Evolutionary conservation across 2,329 filamentous ascomycete genomes (phyloP).

Genomic region (Epichloe scottii): DNA sequence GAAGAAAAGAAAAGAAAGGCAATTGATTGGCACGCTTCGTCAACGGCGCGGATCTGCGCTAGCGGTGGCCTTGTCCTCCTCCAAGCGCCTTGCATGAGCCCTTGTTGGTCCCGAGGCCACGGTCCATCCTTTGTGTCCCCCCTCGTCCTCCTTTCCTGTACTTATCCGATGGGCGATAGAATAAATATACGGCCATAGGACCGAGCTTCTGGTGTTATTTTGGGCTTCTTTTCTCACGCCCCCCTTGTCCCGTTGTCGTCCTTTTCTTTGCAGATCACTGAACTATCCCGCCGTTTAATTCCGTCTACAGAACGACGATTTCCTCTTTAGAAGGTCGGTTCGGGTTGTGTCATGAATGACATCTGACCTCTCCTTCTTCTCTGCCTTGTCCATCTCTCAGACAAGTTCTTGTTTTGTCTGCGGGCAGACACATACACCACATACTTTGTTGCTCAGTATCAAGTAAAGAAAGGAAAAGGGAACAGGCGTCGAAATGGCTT

Average conservation of each 20-base stretch:
- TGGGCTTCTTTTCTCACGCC: not conserved
- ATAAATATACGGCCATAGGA: not conserved
- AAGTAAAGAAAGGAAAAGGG: not conserved
- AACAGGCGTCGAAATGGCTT: constrained; percentile 1
- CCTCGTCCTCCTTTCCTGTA: not conserved
- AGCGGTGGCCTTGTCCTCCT: not conserved
- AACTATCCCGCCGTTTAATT: not conserved
- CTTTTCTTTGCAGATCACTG: not conserved
- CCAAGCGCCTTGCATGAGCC: not conserved
- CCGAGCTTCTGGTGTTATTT: not conserved
- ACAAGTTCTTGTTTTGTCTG: not conserved
- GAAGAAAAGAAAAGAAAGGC: not conserved
- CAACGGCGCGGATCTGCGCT: not conserved
- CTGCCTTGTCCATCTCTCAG: not conserved
- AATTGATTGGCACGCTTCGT: too few relatives aligned
- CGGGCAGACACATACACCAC: not conserved
- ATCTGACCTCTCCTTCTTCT: not conserved
- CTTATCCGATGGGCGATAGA: not conserved
- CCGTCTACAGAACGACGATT: not conserved
- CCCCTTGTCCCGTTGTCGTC: not conserved
- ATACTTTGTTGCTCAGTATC: not conserved
- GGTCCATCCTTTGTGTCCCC: not conserved
- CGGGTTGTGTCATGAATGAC: not conserved
- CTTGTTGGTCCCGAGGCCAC: not conserved
- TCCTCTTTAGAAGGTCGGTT: not conserved